Base-by-base conservation (phyloP, 176 grass and related monocot species). In the Aegilops speltoides region DNA sequence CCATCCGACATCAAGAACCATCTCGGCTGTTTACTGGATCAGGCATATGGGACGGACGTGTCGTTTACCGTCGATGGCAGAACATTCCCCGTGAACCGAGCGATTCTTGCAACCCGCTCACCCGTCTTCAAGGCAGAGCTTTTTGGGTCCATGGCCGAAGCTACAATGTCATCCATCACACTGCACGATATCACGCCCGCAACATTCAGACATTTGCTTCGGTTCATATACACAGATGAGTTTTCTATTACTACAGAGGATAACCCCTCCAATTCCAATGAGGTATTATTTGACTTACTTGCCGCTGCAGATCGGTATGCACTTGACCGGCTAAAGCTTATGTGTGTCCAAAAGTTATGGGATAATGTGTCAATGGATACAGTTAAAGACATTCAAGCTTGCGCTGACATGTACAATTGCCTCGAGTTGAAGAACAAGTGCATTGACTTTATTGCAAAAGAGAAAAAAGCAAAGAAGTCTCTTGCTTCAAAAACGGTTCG, bases 271-370 rank as follows among this genome's bases (percentile, higher is more conserved):
- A 6, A 9, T 12, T 50, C 65, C 1, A 6, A 10, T 13, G 28
- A 28, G 20, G 4, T 73, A 15, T 7, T 81, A 0, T 29, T 3
- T 7, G 14, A 29, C 4, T 11, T 84, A 17, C 85, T 95, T 12
- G 87, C 66, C 13, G 93, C 85, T 1, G 93, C 93, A 2, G 93
- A 95, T 62, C 85, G 88, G 3, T 95, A 92, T 10, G 85, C 77
- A 0, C 25, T 95, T 26, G 87, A 95, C 8, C 66, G 93, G 13
- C 64, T 94, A 45, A 94, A 89, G 86, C 41, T 89, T 20, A 63
- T 85, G 32, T 91, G 92, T 14, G 89, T 82, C 7, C 28, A 65
- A 25, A 88, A 46, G 25, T 9, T 95, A 31, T 86, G 82, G 77
- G 54, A 85, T 20, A 65, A 61, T 79, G 74, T 92, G 15, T 79